Percentiles rank a stretch among this genome's conserved stretches.
Conservation (phyloP, 139 green algal genomes). For the Chlamydomonas schloesseri region DNA sequence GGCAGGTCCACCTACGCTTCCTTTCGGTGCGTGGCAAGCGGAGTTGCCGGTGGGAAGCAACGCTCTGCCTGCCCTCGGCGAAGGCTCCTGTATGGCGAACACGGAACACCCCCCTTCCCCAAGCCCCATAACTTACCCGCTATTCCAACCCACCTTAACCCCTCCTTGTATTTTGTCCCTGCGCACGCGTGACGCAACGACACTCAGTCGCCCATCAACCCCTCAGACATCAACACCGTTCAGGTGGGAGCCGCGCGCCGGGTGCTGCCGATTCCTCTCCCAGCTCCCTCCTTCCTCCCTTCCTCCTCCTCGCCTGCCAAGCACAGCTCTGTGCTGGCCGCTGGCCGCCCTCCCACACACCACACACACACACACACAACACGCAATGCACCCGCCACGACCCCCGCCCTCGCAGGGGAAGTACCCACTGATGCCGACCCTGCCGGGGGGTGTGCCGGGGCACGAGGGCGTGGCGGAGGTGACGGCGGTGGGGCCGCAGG, state of each 20-base stretch:
- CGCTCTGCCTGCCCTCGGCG: background rate
- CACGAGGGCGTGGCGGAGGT: constrained; percentile 87
- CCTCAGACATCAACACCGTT: constrained; percentile 86
- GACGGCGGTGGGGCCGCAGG: constrained; percentile 60
- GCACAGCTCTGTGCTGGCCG: too few species aligned
- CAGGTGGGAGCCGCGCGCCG: constrained; percentile 70
- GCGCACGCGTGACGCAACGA: background rate
- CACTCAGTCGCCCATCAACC: constrained; percentile 83
- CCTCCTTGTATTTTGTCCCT: too few species aligned
- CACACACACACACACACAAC: background rate
- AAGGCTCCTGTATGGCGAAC: background rate
- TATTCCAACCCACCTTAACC: too few species aligned
- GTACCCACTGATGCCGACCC: constrained; percentile 74
- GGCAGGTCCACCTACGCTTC: constrained; percentile 21
- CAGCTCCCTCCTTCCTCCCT: background rate
- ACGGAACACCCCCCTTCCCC: too few species aligned
- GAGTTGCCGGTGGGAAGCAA: too few species aligned
- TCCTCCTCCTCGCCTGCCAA: too few species aligned
- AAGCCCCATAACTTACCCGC: too few species aligned
- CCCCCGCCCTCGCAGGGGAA: constrained; percentile 65
- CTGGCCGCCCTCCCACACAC: background rate
- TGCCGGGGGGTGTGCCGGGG: constrained; percentile 74
- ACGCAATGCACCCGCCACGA: too few species aligned
- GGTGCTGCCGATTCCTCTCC: background rate
- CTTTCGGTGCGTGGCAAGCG: background rate